phyloP scores from a whole-genome alignment of 108 stramenopile species.

The Cafeteria roenbergensis region DNA sequence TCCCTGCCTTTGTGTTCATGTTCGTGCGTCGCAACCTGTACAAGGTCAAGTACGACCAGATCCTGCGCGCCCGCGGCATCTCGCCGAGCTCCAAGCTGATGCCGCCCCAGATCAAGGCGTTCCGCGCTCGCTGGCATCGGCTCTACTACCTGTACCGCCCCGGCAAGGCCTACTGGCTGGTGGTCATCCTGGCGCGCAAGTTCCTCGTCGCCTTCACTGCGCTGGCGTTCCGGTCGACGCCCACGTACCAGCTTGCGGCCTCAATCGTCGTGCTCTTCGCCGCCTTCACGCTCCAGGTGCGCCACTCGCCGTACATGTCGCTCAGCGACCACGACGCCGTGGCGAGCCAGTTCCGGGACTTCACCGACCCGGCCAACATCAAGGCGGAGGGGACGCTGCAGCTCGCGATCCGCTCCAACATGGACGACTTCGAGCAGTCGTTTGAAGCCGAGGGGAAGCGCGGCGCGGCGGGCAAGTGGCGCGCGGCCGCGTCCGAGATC shows the following conservation, averaged over 20 bases:
- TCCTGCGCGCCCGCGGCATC: constrained; percentile 17
- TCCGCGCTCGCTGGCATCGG: constrained; percentile 19
- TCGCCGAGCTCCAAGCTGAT: constrained; percentile 14
- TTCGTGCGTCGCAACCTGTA: background rate
- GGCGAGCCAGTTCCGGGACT: background rate
- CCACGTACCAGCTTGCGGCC: constrained; percentile 18
- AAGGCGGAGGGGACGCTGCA: background rate
- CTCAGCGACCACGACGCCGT: constrained; percentile 5
- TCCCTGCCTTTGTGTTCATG: background rate
- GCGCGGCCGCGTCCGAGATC: background rate
- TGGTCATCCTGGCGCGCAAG: constrained; percentile 25
- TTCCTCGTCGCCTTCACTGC: constrained; percentile 21
- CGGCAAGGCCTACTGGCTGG: constrained; percentile 18
- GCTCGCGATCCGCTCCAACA: background rate
- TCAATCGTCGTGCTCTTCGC: constrained; percentile 23
- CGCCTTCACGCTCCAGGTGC: constrained; percentile 17
- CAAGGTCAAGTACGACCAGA: constrained; percentile 24
- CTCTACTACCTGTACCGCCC: constrained; percentile 30
- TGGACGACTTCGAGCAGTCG: background rate
- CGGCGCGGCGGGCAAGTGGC: background rate
- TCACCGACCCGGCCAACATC: background rate
- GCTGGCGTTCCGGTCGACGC: constrained; percentile 21
- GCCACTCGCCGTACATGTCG: constrained; percentile 27
- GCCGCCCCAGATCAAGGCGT: constrained; percentile 5
- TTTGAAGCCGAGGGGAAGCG: background rate